These are phyloP conservation scores for Daphne laureola DNA, from an alignment of 441 rosid genomes.

Conservation along the genomic window DNA sequence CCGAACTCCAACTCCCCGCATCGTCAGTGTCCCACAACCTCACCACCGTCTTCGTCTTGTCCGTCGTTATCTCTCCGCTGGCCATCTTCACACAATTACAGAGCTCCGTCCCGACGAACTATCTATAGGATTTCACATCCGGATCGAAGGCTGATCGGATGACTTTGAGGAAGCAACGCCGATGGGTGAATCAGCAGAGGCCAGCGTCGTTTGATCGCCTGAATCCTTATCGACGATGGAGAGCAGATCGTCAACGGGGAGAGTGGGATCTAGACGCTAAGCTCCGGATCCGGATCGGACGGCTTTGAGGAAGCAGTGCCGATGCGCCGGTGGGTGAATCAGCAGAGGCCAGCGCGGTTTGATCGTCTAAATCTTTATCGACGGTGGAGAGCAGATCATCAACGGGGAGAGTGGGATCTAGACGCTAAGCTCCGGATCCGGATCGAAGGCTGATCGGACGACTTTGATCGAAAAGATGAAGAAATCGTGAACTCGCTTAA, in stretches of 20 bases:
- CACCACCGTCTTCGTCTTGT: too few species aligned
- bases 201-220: constrained; percentile 14
- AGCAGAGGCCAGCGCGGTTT: constrained; percentile 13
- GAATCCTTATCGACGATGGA: constrained; percentile 30
- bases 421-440: constrained; percentile 74
- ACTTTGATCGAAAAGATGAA: too few species aligned
- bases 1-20: too few species aligned
- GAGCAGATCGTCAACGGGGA: constrained; percentile 52
- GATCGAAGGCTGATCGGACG: constrained; percentile 50
- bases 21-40: too few species aligned
- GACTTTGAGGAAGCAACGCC: constrained; percentile 21
- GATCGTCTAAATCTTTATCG: constrained; percentile 21
- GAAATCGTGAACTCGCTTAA: too few species aligned
- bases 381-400: constrained; percentile 49
- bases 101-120: too few species aligned
- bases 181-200: constrained; percentile 20
- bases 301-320: constrained; percentile 30
- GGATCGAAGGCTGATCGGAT: constrained; percentile 45
- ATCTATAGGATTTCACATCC: constrained; percentile 39
- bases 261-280: constrained; percentile 77
- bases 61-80: too few species aligned
- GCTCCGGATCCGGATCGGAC: constrained; percentile 66
- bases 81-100: too few species aligned
- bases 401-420: constrained; percentile 62
- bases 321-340: constrained; percentile 21